A percentile compares a stretch with the other conserved stretches of the same genome.
phyloP scores from a whole-genome alignment of 75 land plant genomes.

The Cupressus sempervirens region DNA sequence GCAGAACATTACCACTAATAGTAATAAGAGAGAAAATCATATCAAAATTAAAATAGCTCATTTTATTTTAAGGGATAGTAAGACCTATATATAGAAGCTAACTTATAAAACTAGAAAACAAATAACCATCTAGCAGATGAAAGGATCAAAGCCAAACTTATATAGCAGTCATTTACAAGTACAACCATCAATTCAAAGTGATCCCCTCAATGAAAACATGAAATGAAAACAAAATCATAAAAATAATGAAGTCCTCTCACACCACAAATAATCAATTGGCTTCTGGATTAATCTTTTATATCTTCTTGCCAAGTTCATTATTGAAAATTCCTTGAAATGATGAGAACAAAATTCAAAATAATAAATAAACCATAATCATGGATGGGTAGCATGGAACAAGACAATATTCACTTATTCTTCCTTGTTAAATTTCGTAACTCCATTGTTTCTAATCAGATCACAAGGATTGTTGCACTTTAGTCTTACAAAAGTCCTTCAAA shows the following conservation, averaged over 20 bases:
- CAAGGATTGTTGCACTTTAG: not conserved
- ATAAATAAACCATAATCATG: not conserved
- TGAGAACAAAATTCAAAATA: not conserved
- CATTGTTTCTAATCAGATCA: not conserved
- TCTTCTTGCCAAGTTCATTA: too few species aligned
- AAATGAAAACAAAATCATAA: too few species aligned
- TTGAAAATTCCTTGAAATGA: conserved; percentile 71
- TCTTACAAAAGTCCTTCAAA: not conserved
- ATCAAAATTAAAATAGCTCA: not conserved
- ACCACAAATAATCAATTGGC: too few species aligned
- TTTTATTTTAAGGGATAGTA: conserved; percentile 3
- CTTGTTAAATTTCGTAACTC: not conserved
- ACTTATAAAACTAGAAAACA: too few species aligned
- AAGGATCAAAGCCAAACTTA: too few species aligned
- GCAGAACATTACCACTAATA: conserved; percentile 1
- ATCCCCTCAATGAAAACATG: too few species aligned
- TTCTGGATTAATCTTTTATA: too few species aligned
- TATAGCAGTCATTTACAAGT: too few species aligned
- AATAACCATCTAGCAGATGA: too few species aligned
- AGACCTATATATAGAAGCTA: too few species aligned
- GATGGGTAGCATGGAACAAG: not conserved
- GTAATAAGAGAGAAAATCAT: not conserved
- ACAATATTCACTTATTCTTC: not conserved
- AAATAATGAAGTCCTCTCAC: too few species aligned
- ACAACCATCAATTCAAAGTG: too few species aligned